Base-by-base conservation (phyloP, 306 rosid genomes). In the Dryas drummondii region DNA sequence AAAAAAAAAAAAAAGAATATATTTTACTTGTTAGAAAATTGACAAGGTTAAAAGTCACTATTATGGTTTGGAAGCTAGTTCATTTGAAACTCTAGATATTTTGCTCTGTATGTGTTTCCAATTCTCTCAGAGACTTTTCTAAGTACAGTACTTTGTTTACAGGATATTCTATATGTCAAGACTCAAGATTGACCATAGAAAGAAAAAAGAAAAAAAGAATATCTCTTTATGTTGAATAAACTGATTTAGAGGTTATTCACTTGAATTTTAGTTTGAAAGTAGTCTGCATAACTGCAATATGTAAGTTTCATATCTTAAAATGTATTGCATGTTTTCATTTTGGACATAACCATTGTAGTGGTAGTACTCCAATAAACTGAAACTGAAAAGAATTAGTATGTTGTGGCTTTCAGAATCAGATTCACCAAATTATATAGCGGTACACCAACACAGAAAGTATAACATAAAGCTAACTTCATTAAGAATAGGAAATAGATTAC, bases 401-500 rank as follows among this genome's bases (percentile, higher is more conserved):
- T 32, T 64, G 7, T 14, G 14, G n/a, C 5, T 13, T n/a, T 63
- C 42, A n/a, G 58, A 16, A 62, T 42, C 27, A 42, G 27, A 64
- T 42, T 42, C 51, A 8, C 40, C 50, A 7, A 63, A 63, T 3
- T 49, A 11, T 4, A 5, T 53, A 53, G 13, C 15, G 19, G n/a
- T 9, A 15, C 76, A 56, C 61, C 14, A 10, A 56, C 41, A 62
- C 75, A 63, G 7, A 53, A 72, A 32, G 45, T 75, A 71, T 71
- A 32, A 32, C 37, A 71, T 60, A 87, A 85, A 85, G 79, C 79
- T 74, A 83, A 77, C 85, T 88, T 88, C 89, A 86, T 84, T 88
- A 84, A 76, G 80, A 88, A 86, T 81, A 78, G 79, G 83, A 83
- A 85, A 79, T 77, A 76, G 80, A 84, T 82, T 84, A 87, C 93